Base-by-base conservation (phyloP, 2,329 filamentous ascomycete genomes). In the Colletotrichum falcatum region DNA sequence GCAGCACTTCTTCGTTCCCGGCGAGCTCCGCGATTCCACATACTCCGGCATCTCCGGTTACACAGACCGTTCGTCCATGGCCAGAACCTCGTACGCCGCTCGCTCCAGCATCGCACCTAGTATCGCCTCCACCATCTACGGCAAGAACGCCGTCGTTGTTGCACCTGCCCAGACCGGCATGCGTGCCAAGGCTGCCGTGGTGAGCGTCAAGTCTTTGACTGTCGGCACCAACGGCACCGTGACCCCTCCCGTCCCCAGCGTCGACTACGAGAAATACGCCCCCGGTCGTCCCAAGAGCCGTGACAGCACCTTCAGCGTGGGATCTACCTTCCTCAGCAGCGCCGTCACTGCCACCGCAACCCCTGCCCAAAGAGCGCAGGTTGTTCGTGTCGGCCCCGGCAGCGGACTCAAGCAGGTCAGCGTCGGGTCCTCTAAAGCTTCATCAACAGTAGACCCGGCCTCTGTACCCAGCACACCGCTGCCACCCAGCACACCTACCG, bases 81-180 rank as follows among this genome's bases (percentile, higher is more conserved):
- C 88, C 42, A 83, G 84, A 46, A 87, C 85, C 8, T 89, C 87
- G 2, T 89, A 88, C 71, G 87, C 87, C 2, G 87, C 87, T 42
- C 87, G 90, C 66, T 90, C 88, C 59, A 95, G 93, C 77, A 92
- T 98, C 73, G 95, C 94, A 67, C 90, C 88, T 55, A 95, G 93
- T 77, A 92, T 98, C 73, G 95, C 94, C 4, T 97, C 95, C 1
- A 98, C 95, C 26, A 94, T 97, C 63, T 98, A 98, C 78, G 93
- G 94, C 74, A 95, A 95, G 83, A 94, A 97, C 77, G 94, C 94
- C 20, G 90, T 97, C 62, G 89, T 97, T 46, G 75, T 94, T 86
- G 78, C 92, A 85, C 92, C 95, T 0, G 94, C 94, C 0, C 94
- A 96, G 77, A 96, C 94, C 62, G 92, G 94, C 69, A 92, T 95